These are phyloP conservation scores for Rhynchospora breviuscula DNA, from an alignment of 176 grass and related monocot genomes.

Conservation along the genomic window DNA sequence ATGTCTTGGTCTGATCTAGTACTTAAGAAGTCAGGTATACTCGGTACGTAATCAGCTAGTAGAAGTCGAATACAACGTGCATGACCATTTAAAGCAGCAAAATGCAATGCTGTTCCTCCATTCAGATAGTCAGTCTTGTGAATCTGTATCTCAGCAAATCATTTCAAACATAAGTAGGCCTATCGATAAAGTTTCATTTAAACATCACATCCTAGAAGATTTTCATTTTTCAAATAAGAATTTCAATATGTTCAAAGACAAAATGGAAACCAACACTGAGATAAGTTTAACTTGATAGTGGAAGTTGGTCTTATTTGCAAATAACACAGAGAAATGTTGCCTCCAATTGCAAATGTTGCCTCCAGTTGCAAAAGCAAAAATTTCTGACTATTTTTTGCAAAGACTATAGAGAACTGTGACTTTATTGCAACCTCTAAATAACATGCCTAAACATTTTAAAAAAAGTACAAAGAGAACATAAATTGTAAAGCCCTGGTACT, in stretches of 20 bases:
- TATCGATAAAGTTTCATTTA: neutral
- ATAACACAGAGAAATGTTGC: neutral
- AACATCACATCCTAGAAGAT: neutral
- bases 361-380: neutral
- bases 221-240: neutral
- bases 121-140: conserved; percentile 90
- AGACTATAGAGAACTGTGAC: neutral
- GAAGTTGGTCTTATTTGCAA: neutral
- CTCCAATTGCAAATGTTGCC: neutral
- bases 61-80: conserved; percentile 74
- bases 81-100: conserved; percentile 76
- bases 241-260: neutral
- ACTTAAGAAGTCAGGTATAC: conserved; percentile 45
- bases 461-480: neutral
- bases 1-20: conserved; percentile 40
- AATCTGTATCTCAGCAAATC: conserved; percentile 35
- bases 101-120: conserved; percentile 84
- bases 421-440: neutral
- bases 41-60: conserved; percentile 76
- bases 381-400: neutral
- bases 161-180: neutral
- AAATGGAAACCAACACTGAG: too few species aligned
- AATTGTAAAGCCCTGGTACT: neutral
- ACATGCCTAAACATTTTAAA: neutral
- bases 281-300: too few species aligned